These are phyloP conservation scores for Phytophthora litchii DNA, from an alignment of 352 stramenopile genomes.

Conservation along the genomic window DNA sequence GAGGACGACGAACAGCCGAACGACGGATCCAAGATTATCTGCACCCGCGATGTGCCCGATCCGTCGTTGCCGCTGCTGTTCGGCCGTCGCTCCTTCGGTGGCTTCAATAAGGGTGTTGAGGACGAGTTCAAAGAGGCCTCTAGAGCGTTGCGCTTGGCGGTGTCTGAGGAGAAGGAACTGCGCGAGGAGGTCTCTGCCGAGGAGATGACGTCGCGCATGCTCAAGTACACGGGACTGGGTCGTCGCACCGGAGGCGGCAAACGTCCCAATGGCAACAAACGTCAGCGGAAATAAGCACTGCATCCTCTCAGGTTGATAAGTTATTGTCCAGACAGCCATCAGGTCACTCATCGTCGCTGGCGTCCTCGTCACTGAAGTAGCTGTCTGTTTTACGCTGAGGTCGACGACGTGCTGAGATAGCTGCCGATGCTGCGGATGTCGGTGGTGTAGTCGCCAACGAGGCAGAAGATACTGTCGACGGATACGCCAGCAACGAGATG, in stretches of 20 bases:
- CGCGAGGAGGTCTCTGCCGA: slow-evolving; percentile 83
- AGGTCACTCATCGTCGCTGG: slow-evolving; percentile 57
- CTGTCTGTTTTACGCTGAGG: slow-evolving; percentile 44
- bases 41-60: slow-evolving; percentile 64
- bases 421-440: slow-evolving; percentile 18
- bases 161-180: slow-evolving; percentile 71
- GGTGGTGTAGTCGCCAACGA: slow-evolving; percentile 6
- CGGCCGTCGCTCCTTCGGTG: slow-evolving; percentile 75
- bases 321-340: slow-evolving; percentile 31
- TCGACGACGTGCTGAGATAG: slow-evolving; percentile 28
- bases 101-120: slow-evolving; percentile 85
- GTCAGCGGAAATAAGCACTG: slow-evolving; percentile 59
- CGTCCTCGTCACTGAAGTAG: slow-evolving; percentile 86
- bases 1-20: slow-evolving; percentile 36
- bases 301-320: slow-evolving; percentile 30
- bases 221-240: slow-evolving; percentile 81
- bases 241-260: slow-evolving; percentile 43
- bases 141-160: slow-evolving; percentile 60
- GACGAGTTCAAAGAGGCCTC: slow-evolving; percentile 76
- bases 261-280: slow-evolving; percentile 47
- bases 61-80: slow-evolving; percentile 80
- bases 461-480: slow-evolving; percentile 28
- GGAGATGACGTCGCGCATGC: slow-evolving; percentile 83
- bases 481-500: slow-evolving; percentile 71
- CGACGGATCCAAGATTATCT: slow-evolving; percentile 51